Percentiles rank a stretch among this genome's conserved stretches.
Conservation (phyloP, 352 stramenopile species). For the Peronospora destructor region DNA sequence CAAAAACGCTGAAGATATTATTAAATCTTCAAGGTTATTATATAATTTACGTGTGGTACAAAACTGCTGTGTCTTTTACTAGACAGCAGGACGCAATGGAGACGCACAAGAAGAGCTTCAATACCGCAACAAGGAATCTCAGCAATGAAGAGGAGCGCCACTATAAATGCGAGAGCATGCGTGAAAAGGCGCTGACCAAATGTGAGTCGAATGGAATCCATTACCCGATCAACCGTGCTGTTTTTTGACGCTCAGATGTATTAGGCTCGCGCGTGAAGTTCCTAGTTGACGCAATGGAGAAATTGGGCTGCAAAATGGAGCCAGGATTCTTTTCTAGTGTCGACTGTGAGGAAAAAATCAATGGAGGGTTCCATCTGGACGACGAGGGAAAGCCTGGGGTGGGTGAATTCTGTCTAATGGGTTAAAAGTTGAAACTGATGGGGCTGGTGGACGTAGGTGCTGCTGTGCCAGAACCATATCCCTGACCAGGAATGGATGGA, state of each 20-base stretch:
- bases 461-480: constrained; percentile 89
- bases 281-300: constrained; percentile 78
- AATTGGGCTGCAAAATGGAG: constrained; percentile 78
- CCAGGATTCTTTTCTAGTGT: constrained; percentile 72
- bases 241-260: background rate
- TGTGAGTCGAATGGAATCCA: constrained; percentile 34
- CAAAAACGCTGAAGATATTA: background rate
- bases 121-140: constrained; percentile 31
- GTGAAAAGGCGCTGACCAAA: constrained; percentile 54
- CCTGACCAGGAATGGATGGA: constrained; percentile 88
- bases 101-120: constrained; percentile 56
- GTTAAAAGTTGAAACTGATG: background rate
- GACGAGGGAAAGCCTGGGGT: constrained; percentile 65
- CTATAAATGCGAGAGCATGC: constrained; percentile 59
- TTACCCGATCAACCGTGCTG: background rate
- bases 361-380: constrained; percentile 80
- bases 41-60: background rate
- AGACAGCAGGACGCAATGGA: constrained; percentile 34
- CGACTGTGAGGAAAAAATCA: constrained; percentile 80
- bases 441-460: constrained; percentile 32
- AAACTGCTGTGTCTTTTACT: background rate
- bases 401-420: constrained; percentile 5
- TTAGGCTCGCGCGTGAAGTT: constrained; percentile 75
- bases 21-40: background rate
- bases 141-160: constrained; percentile 38